Conservation (phyloP, 2,329 filamentous ascomycete species). For the Alternaria sp. region DNA sequence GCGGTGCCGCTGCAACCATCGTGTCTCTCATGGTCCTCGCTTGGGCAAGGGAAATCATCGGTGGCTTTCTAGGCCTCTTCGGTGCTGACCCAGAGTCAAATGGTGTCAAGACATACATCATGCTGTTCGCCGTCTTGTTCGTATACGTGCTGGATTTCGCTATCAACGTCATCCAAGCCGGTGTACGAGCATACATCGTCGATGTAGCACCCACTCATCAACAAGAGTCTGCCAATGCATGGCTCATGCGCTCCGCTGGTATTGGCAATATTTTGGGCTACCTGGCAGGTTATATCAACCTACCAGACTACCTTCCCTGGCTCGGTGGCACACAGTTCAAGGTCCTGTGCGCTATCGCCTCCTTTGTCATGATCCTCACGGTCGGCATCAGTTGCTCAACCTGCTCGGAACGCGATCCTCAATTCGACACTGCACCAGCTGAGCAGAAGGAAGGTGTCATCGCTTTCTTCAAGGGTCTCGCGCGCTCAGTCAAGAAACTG, state of each 20-base stretch:
- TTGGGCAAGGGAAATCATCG: conserved; percentile 65
- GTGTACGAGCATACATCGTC: conserved; percentile 89
- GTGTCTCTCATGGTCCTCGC: conserved; percentile 59
- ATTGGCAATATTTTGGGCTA: conserved; percentile 92
- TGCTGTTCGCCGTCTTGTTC: conserved; percentile 81
- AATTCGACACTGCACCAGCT: conserved; percentile 69
- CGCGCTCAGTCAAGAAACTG: conserved; percentile 77
- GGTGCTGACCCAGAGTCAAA: conserved; percentile 72
- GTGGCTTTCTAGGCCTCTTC: conserved; percentile 72
- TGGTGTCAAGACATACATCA: conserved; percentile 70
- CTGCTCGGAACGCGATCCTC: conserved; percentile 82
- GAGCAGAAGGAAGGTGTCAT: conserved; percentile 68
- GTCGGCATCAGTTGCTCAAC: conserved; percentile 73
- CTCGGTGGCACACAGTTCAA: conserved; percentile 92
- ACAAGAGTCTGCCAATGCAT: conserved; percentile 91
- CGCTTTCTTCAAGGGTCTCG: conserved; percentile 80
- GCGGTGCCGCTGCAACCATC: conserved; percentile 59
- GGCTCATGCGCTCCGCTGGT: conserved; percentile 87
- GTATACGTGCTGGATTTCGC: conserved; percentile 93
- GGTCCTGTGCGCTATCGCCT: conserved; percentile 85
- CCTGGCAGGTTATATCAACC: conserved; percentile 82
- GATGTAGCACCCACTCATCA: conserved; percentile 92
- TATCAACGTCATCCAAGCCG: conserved; percentile 95
- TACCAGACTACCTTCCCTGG: conserved; percentile 78
- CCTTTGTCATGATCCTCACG: conserved; percentile 73